Conservation (phyloP, 202 grass and related monocot species). For the Panicum hallii region DNA sequence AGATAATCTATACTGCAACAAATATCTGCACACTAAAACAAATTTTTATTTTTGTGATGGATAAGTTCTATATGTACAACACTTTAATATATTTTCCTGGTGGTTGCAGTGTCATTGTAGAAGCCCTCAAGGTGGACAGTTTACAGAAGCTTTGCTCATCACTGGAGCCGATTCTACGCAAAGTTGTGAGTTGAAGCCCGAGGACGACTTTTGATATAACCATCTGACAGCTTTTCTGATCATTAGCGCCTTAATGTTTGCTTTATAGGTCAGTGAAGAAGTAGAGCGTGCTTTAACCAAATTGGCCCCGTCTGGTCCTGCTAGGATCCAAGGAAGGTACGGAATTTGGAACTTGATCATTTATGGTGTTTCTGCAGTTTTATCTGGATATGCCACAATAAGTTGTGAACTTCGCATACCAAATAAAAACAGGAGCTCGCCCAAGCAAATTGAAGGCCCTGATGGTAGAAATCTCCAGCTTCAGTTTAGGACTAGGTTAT, state of each 20-base stretch:
- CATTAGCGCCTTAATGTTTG: conserved; percentile 15
- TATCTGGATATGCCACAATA: conserved; percentile 28
- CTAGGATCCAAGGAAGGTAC: conserved; percentile 90
- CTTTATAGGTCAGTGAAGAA: conserved; percentile 94
- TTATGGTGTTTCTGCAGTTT: conserved; percentile 34
- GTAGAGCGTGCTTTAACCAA: conserved; percentile 94
- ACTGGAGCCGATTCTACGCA: conserved; percentile 84
- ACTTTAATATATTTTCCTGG: not conserved
- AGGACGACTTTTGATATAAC: conserved; percentile 12
- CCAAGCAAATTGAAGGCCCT: conserved; percentile 80
- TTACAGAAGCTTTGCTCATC: conserved; percentile 93
- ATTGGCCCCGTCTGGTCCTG: conserved; percentile 63
- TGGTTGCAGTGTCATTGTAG: conserved; percentile 79
- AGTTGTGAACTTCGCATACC: conserved; percentile 34
- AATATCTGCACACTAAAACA: not conserved
- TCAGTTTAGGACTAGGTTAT: conserved; percentile 68
- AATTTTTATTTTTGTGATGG: too few species aligned
- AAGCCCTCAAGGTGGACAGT: conserved; percentile 86
- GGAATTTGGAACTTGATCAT: conserved; percentile 42
- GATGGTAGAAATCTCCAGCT: conserved; percentile 83
- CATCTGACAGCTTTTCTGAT: conserved; percentile 41
- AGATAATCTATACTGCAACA: not conserved
- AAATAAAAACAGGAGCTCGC: conserved; percentile 65
- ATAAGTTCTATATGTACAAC: not conserved
- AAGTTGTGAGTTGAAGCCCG: conserved; percentile 72